Percentiles rank a stretch among this genome's conserved stretches.
These are phyloP conservation scores for Nelumbo lutea DNA, from an alignment of 164 flowering plant species.

Conservation along the genomic window DNA sequence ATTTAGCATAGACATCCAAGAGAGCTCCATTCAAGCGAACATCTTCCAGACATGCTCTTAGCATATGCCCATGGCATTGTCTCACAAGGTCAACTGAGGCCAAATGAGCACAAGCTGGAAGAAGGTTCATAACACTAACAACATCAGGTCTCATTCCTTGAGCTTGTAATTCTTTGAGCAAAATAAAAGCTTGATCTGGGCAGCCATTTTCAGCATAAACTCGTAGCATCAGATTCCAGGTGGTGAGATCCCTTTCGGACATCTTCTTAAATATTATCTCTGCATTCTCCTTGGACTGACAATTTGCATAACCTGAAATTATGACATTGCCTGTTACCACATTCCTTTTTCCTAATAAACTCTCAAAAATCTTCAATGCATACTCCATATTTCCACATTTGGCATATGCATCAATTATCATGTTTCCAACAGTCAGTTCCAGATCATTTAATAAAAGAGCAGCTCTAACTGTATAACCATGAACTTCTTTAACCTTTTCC, in stretches of 20 bases:
- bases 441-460: slow-evolving; percentile 22
- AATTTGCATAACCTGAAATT: slow-evolving; percentile 45
- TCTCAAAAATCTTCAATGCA: slow-evolving; percentile 50
- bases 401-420: slow-evolving; percentile 71
- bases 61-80: slow-evolving; percentile 66
- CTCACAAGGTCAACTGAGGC: slow-evolving; percentile 51
- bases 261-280: slow-evolving; percentile 35
- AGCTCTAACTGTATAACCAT: slow-evolving; percentile 45
- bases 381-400: slow-evolving; percentile 58
- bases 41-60: slow-evolving; percentile 48
- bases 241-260: slow-evolving; percentile 52
- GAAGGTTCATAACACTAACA: slow-evolving; percentile 60
- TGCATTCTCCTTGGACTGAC: slow-evolving; percentile 39
- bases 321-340: slow-evolving; percentile 49
- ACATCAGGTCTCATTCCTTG: slow-evolving; percentile 62
- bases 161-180: slow-evolving; percentile 52
- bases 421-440: slow-evolving; percentile 50
- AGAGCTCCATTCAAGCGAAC: slow-evolving; percentile 50
- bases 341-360: slow-evolving; percentile 39
- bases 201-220: slow-evolving; percentile 50
- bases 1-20: slow-evolving; percentile 66
- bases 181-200: slow-evolving; percentile 37
- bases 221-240: slow-evolving; percentile 77
- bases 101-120: slow-evolving; percentile 57
- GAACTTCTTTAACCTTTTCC: slow-evolving; percentile 53